phyloP scores from a whole-genome alignment of 2,329 filamentous ascomycete species.

The Sphaerulina populicola region DNA sequence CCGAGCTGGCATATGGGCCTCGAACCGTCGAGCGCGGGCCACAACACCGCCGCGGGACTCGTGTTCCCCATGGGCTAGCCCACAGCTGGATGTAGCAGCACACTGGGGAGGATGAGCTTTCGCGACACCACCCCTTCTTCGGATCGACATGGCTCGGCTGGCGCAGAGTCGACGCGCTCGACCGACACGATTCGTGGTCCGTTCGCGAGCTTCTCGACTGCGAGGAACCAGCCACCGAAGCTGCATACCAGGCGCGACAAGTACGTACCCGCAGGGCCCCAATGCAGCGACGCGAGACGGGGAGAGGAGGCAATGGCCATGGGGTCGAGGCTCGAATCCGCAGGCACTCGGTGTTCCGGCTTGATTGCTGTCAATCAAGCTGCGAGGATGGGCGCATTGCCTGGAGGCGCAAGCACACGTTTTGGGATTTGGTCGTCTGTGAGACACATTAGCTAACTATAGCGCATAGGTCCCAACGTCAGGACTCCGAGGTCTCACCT shows the following conservation, averaged over 20 bases:
- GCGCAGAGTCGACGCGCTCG: slow-evolving; percentile 59
- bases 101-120: slow-evolving; percentile 19
- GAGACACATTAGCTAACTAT: slow-evolving; percentile 24
- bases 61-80: slow-evolving; percentile 13
- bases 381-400: slow-evolving; percentile 6
- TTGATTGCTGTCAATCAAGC: not conserved
- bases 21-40: not conserved
- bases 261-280: slow-evolving; percentile 35
- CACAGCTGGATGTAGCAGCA: slow-evolving; percentile 6
- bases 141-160: slow-evolving; percentile 58
- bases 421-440: slow-evolving; percentile 8
- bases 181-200: slow-evolving; percentile 56
- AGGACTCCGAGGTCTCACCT: slow-evolving; percentile 40
- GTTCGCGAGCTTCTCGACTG: slow-evolving; percentile 18
- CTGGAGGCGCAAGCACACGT: slow-evolving; percentile 22
- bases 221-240: slow-evolving; percentile 20
- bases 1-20: not conserved
- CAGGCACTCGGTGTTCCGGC: no score
- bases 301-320: not conserved
- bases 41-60: slow-evolving; percentile 7
- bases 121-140: slow-evolving; percentile 31
- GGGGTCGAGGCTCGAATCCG: not conserved
- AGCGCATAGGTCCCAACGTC: slow-evolving; percentile 36
- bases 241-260: slow-evolving; percentile 39
- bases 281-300: not conserved